phyloP scores from a whole-genome alignment of 306 rosid species.

The Echinosophora koreensis region DNA sequence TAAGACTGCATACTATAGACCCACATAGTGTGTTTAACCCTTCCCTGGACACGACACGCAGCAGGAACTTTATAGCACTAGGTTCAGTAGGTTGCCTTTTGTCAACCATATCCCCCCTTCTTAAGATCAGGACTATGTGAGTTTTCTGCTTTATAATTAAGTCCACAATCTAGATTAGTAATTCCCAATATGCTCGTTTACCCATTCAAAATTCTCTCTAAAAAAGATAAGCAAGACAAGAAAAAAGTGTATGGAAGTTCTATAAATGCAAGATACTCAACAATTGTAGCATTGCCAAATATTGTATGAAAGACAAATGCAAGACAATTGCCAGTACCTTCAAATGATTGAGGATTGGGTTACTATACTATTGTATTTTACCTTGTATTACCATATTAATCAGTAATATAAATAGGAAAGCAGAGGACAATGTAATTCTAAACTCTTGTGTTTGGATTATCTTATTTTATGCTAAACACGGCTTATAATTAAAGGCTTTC shows the following conservation, averaged over 20 bases:
- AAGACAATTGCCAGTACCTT: neutral
- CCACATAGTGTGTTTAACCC: no score
- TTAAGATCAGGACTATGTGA: neutral
- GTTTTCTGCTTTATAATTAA: slow-evolving; percentile 12
- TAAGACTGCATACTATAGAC: no score
- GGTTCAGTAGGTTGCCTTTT: no score
- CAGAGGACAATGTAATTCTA: neutral
- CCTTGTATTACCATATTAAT: neutral
- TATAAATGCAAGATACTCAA: neutral
- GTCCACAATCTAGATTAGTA: slow-evolving; percentile 17
- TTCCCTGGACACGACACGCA: no score
- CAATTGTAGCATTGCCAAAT: neutral
- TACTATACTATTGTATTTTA: neutral
- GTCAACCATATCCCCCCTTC: slow-evolving; percentile 3
- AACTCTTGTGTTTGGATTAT: no score
- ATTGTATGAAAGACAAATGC: neutral
- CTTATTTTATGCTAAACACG: no score
- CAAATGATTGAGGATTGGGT: slow-evolving; percentile 1
- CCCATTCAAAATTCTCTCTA: neutral
- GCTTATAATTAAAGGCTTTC: no score
- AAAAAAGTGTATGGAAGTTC: neutral
- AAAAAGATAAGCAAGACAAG: neutral
- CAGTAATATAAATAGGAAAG: no score
- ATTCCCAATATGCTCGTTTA: slow-evolving; percentile 3
- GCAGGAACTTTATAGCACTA: no score